phyloP scores from a whole-genome alignment of 1,284 basidiomycete genomes.

The Austroboletus novae-zelandiae region DNA sequence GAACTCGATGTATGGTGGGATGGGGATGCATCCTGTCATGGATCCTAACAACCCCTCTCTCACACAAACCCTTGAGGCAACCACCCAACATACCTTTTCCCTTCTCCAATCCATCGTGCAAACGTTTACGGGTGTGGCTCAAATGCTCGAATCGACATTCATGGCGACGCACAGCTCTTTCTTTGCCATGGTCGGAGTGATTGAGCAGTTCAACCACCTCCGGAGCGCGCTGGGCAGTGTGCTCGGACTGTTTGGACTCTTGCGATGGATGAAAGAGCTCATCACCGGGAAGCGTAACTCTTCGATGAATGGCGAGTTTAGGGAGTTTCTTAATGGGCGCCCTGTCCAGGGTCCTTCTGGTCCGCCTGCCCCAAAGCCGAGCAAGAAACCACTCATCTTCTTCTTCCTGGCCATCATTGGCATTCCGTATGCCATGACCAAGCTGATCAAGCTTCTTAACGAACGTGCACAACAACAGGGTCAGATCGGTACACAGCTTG shows the following conservation, averaged over 20 bases:
- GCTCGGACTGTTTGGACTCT: slow-evolving; percentile 76
- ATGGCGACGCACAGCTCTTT: slow-evolving; percentile 99
- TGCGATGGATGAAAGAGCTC: slow-evolving; percentile 77
- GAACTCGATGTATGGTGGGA: slow-evolving; percentile 43
- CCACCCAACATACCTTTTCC: slow-evolving; percentile 88
- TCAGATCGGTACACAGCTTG: slow-evolving; percentile 39
- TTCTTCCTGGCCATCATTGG: slow-evolving; percentile 61
- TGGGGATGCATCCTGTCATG: slow-evolving; percentile 39
- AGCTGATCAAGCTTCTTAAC: slow-evolving; percentile 60
- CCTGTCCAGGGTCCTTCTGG: slow-evolving; percentile 55
- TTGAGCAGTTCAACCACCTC: slow-evolving; percentile 92
- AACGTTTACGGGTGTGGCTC: slow-evolving; percentile 93
- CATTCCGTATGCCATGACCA: slow-evolving; percentile 92
- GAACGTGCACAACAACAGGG: slow-evolving; percentile 21
- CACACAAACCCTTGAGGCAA: slow-evolving; percentile 84
- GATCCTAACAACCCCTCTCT: slow-evolving; percentile 58
- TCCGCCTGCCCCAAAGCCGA: slow-evolving; percentile 54
- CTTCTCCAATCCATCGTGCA: slow-evolving; percentile 87
- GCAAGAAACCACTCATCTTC: slow-evolving; percentile 78
- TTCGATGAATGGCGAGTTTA: slow-evolving; percentile 58
- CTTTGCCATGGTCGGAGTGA: slow-evolving; percentile 98
- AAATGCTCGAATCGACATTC: slow-evolving; percentile 98
- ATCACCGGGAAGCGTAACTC: slow-evolving; percentile 49
- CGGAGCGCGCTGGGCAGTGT: slow-evolving; percentile 63
- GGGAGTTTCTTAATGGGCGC: slow-evolving; percentile 23